Evolutionary conservation across 345 rosid genomes (phyloP).

Genomic region (Rhizophora apiculata): DNA sequence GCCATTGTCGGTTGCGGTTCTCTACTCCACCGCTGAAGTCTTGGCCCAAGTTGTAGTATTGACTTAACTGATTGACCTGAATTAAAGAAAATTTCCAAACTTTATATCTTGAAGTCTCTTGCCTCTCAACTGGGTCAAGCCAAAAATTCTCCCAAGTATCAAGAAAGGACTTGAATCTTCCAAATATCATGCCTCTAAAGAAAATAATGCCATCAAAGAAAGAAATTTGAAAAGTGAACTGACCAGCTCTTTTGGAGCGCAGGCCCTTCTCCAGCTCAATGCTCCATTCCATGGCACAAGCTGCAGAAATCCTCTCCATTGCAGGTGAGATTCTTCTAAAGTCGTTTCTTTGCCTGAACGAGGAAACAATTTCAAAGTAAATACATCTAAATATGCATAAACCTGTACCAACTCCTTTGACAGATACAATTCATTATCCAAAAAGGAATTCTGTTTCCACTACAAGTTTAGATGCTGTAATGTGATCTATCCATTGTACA

Average conservation of each 20-base stretch:
- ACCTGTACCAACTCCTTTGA: no score
- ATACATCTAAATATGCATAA: no score
- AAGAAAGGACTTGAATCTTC: no score
- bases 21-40: conserved; percentile 60
- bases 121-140: background rate
- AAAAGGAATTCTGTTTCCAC: no score
- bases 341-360: background rate
- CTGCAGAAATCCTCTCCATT: conserved; percentile 58
- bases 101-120: background rate
- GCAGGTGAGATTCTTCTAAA: background rate
- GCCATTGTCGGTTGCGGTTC: conserved; percentile 56
- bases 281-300: conserved; percentile 93
- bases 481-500: no score
- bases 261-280: conserved; percentile 44
- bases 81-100: background rate
- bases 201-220: background rate
- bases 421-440: no score
- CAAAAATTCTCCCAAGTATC: background rate
- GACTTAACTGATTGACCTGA: conserved; percentile 61
- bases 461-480: no score
- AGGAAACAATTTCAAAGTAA: background rate
- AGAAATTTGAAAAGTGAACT: background rate
- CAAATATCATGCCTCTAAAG: background rate
- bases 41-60: conserved; percentile 49
- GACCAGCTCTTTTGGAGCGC: conserved; percentile 64